phyloP scores from a whole-genome alignment of 768 basidiomycete species.

The Kwoniella mangroviensis region DNA sequence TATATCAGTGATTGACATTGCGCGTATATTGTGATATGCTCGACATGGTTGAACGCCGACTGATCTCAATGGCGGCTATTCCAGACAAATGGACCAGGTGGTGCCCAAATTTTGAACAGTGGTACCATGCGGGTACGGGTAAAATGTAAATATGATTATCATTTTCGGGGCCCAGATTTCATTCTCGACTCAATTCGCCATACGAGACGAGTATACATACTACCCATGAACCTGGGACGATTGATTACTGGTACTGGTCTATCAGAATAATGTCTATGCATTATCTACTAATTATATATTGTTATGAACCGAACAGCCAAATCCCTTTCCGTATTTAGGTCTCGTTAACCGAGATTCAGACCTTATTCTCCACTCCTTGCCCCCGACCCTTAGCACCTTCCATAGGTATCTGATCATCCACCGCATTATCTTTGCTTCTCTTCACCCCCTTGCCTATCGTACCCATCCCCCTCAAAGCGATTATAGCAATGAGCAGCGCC shows the following conservation, averaged over 20 bases:
- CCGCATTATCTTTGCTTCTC: constrained; percentile 4
- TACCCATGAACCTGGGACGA: background rate
- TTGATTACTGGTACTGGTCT: background rate
- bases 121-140: constrained; percentile 6
- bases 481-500: constrained; percentile 35
- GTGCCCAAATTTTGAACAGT: background rate
- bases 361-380: background rate
- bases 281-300: background rate
- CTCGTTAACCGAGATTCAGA: background rate
- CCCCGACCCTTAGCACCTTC: background rate
- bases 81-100: too few species aligned
- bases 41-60: too few species aligned
- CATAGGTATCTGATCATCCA: background rate
- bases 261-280: background rate
- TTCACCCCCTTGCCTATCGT: constrained; percentile 31
- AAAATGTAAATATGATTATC: background rate
- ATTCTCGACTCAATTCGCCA: background rate
- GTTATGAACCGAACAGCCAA: background rate
- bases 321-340: too few species aligned
- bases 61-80: too few species aligned
- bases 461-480: constrained; percentile 48
- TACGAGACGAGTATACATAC: background rate
- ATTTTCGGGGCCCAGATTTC: background rate
- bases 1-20: too few species aligned
- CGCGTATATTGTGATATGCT: too few species aligned